These are phyloP conservation scores for Sporisorium exsertum DNA, from an alignment of 1,284 basidiomycete species.

Conservation along the genomic window DNA sequence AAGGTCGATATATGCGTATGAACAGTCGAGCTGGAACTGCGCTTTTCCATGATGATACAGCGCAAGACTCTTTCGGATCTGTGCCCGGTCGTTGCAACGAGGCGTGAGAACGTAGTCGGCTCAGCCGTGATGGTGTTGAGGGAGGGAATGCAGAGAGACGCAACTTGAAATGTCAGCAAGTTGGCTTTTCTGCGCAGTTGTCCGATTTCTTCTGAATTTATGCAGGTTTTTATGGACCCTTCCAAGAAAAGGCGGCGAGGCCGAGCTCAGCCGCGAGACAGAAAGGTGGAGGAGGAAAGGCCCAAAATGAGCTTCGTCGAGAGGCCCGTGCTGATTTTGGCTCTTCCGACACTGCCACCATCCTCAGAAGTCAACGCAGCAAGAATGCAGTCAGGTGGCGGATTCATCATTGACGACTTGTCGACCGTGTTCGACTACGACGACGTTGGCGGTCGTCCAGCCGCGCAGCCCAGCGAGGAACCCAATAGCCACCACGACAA, in stretches of 20 bases:
- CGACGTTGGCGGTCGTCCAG: constrained; percentile 6
- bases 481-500: background rate
- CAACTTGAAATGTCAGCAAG: background rate
- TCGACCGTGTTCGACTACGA: constrained; percentile 34
- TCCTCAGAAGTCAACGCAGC: background rate
- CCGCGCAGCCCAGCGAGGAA: background rate
- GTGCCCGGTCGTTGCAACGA: background rate
- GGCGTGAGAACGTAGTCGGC: background rate
- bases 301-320: background rate
- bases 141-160: background rate
- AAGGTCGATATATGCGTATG: background rate
- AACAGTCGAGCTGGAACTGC: background rate
- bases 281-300: constrained; percentile 5
- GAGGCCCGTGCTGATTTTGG: constrained; percentile 12
- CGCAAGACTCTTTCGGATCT: background rate
- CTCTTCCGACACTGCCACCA: constrained; percentile 9
- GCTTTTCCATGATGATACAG: background rate
- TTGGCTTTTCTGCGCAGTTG: background rate
- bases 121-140: background rate
- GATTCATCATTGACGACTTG: constrained; percentile 47
- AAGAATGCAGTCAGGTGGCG: constrained; percentile 38
- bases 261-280: background rate
- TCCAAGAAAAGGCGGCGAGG: background rate
- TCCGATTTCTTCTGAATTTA: background rate
- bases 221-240: constrained; percentile 2